Percentiles rank a stretch among this genome's conserved stretches.
Conservation (phyloP, 2,329 filamentous ascomycete genomes). For the Penicillium verrucosum region DNA sequence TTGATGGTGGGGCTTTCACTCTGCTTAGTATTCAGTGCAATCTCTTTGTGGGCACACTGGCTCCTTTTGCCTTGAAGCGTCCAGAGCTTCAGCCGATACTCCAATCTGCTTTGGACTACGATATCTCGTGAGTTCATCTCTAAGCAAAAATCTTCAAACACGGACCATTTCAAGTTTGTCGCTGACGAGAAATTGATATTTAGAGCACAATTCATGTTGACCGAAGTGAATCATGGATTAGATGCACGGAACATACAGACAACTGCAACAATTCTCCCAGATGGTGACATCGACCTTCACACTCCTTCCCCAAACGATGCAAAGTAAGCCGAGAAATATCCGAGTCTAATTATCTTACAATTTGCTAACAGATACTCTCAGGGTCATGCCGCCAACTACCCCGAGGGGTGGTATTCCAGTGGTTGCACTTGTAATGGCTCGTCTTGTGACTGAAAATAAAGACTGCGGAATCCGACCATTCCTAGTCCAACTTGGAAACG, state of each 20-base stretch:
- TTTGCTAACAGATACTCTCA: background rate
- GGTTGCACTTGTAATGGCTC: slow-evolving; percentile 35
- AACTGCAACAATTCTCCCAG: slow-evolving; percentile 32
- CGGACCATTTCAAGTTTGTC: background rate
- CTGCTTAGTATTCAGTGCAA: slow-evolving; percentile 21
- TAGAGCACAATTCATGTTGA: slow-evolving; percentile 38
- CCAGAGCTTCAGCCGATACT: slow-evolving; percentile 17
- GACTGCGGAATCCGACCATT: slow-evolving; percentile 32
- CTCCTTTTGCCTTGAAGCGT: slow-evolving; percentile 9
- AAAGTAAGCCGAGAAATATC: slow-evolving; percentile 21
- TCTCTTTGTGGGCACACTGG: slow-evolving; percentile 21
- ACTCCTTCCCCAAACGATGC: slow-evolving; percentile 32
- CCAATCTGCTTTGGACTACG: slow-evolving; percentile 17
- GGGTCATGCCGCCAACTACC: slow-evolving; percentile 14
- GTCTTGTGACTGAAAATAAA: slow-evolving; percentile 26
- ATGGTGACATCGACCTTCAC: slow-evolving; percentile 37
- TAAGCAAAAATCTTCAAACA: background rate
- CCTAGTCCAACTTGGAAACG: slow-evolving; percentile 29
- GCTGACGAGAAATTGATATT: background rate
- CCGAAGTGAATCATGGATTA: slow-evolving; percentile 41
- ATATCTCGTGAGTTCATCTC: slow-evolving; percentile 16
- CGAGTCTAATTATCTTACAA: background rate
- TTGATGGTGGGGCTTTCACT: slow-evolving; percentile 4
- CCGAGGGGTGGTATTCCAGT: slow-evolving; percentile 21
- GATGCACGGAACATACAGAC: slow-evolving; percentile 42